Evolutionary conservation across 2,329 filamentous ascomycete species (phyloP).

Genomic region (Fusarium cyanostomum): DNA sequence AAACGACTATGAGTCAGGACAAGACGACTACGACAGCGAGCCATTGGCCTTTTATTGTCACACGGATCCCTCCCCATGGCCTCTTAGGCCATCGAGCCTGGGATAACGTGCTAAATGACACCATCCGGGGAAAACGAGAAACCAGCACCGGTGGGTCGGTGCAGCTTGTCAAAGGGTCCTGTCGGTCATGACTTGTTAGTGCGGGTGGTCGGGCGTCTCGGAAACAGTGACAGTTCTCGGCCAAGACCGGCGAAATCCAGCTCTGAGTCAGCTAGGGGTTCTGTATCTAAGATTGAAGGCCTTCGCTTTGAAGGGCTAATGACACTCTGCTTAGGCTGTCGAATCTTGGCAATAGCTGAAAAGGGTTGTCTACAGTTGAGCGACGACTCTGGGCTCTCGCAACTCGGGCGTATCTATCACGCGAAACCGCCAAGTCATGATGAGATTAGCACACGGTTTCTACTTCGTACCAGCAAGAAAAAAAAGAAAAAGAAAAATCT

Average conservation of each 20-base stretch:
- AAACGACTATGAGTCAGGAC: slow-evolving; percentile 13
- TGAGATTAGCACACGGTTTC: slow-evolving; percentile 2
- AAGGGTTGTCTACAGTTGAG: not conserved
- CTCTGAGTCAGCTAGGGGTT: slow-evolving; percentile 23
- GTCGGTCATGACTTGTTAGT: slow-evolving; percentile 33
- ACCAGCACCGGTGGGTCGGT: slow-evolving; percentile 39
- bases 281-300: slow-evolving; percentile 9
- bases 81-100: slow-evolving; percentile 41
- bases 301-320: not conserved
- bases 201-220: slow-evolving; percentile 28
- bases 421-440: slow-evolving; percentile 16
- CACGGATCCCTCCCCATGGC: slow-evolving; percentile 4
- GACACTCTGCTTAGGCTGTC: too few relatives aligned
- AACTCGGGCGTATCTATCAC: slow-evolving; percentile 5
- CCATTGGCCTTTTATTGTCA: slow-evolving; percentile 35
- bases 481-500: not conserved
- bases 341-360: not conserved
- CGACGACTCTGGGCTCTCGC: not conserved
- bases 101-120: slow-evolving; percentile 46
- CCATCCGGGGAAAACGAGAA: slow-evolving; percentile 37
- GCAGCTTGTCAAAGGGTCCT: slow-evolving; percentile 31
- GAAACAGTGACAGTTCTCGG: slow-evolving; percentile 29
- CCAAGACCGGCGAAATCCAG: slow-evolving; percentile 25
- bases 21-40: slow-evolving; percentile 13
- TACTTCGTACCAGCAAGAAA: not conserved